Evolutionary conservation across 2,329 filamentous ascomycete species (phyloP).

Genomic region (Zopfia rhizophila): DNA sequence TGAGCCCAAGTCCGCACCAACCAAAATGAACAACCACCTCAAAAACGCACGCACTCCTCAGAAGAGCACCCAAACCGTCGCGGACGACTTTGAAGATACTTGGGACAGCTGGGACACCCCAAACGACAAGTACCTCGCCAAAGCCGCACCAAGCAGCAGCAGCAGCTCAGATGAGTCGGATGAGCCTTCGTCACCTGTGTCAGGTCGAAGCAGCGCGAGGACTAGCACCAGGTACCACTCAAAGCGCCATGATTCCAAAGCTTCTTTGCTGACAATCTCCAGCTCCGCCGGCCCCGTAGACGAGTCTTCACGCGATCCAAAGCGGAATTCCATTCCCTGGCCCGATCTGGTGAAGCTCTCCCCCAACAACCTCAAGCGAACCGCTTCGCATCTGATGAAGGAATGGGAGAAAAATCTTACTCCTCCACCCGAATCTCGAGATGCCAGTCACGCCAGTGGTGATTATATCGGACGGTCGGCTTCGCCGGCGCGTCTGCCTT

Average conservation of each 20-base stretch:
- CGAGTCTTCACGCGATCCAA: conserved; percentile 37
- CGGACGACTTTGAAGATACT: conserved; percentile 60
- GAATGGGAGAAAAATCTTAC: conserved; percentile 88
- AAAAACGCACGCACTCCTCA: conserved; percentile 47
- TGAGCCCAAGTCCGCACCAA: conserved; percentile 47
- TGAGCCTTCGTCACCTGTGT: conserved; percentile 56
- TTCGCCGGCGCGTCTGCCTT: conserved; percentile 32
- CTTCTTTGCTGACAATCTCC: conserved; percentile 46
- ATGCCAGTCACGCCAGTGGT: conserved; percentile 42
- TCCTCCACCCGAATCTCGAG: conserved; percentile 53
- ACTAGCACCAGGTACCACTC: conserved; percentile 64
- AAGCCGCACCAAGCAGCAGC: conserved; percentile 52
- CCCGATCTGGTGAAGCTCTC: conserved; percentile 76
- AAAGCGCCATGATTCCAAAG: conserved; percentile 51
- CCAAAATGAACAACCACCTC: conserved; percentile 52
- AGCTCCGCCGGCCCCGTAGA: conserved; percentile 37
- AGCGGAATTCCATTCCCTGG: conserved; percentile 65
- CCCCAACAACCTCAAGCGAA: conserved; percentile 81
- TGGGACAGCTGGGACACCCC: conserved; percentile 69
- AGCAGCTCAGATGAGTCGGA: conserved; percentile 62
- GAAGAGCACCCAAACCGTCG: conserved; percentile 51
- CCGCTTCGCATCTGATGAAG: conserved; percentile 85
- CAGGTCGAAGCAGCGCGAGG: conserved; percentile 59
- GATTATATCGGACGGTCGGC: conserved; percentile 48
- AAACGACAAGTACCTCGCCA: conserved; percentile 36